Percentiles rank a stretch among this genome's conserved stretches.
These are phyloP conservation scores for Vanderwaltozyma polyspora DNA, from an alignment of 805 yeast species.

Conservation along the genomic window DNA sequence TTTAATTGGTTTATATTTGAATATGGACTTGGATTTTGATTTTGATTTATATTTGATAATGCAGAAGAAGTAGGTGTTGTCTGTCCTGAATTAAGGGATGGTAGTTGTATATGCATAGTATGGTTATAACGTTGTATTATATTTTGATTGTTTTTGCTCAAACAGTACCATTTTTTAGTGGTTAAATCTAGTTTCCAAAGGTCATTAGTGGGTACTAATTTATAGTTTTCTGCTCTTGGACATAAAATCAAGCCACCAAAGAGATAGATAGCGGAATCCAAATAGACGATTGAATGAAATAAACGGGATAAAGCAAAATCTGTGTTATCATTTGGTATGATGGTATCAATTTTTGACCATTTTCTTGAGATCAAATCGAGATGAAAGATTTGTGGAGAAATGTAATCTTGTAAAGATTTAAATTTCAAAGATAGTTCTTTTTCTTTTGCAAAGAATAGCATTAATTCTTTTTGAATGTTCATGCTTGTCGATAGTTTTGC, in stretches of 20 bases:
- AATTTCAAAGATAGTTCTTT: constrained; percentile 2
- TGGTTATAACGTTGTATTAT: constrained; percentile 23
- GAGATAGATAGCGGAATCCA: constrained; percentile 41
- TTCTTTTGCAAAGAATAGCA: constrained; percentile 18
- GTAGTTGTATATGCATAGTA: constrained; percentile 34
- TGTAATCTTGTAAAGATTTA: background rate
- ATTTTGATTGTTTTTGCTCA: constrained; percentile 26
- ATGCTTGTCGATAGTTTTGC: constrained; percentile 26
- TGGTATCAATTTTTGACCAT: constrained; percentile 35
- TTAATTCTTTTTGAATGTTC: constrained; percentile 32
- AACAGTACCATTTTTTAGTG: constrained; percentile 41
- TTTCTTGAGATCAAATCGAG: constrained; percentile 45
- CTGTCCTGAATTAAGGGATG: too few relatives aligned
- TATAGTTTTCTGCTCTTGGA: constrained; percentile 12
- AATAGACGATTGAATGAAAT: constrained; percentile 46
- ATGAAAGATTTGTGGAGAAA: constrained; percentile 39
- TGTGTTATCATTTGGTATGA: constrained; percentile 19
- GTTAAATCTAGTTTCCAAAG: constrained; percentile 58
- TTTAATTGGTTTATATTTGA: constrained; percentile 12
- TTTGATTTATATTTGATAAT: too few relatives aligned
- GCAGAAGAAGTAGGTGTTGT: too few relatives aligned
- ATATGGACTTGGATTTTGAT: too few relatives aligned
- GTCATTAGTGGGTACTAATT: constrained; percentile 44
- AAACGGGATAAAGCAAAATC: too few relatives aligned
- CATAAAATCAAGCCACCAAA: constrained; percentile 55